Percentiles rank a stretch among this genome's conserved stretches.
Evolutionary conservation across 306 rosid genomes (phyloP).

Genomic region (Crotalaria pallida): DNA sequence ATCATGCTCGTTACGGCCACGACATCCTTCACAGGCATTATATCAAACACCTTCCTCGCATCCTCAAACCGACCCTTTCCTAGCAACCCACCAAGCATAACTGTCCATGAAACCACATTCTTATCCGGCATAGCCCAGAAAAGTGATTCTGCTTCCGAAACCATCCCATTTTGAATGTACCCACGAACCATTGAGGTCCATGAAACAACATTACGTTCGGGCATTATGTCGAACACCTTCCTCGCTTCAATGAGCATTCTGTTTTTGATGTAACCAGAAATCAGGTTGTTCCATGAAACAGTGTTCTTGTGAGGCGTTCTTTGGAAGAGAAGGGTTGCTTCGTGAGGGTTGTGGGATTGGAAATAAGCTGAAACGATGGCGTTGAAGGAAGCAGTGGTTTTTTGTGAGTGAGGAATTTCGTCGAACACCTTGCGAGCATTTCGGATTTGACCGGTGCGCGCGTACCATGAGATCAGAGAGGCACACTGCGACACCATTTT

Average conservation of each 20-base stretch:
- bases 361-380: slow-evolving; percentile 47
- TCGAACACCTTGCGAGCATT: slow-evolving; percentile 50
- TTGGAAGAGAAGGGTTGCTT: slow-evolving; percentile 39
- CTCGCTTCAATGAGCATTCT: slow-evolving; percentile 38
- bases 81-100: slow-evolving; percentile 49
- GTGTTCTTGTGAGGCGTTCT: slow-evolving; percentile 37
- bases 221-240: slow-evolving; percentile 35
- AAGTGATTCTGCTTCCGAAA: slow-evolving; percentile 34
- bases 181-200: slow-evolving; percentile 63
- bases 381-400: slow-evolving; percentile 42
- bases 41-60: slow-evolving; percentile 38
- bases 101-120: slow-evolving; percentile 54
- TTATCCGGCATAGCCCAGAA: slow-evolving; percentile 45
- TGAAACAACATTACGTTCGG: slow-evolving; percentile 45
- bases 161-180: slow-evolving; percentile 29
- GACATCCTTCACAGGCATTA: slow-evolving; percentile 49
- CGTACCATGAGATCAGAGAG: slow-evolving; percentile 22
- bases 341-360: slow-evolving; percentile 32
- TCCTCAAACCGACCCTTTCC: slow-evolving; percentile 44
- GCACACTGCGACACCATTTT: slow-evolving; percentile 8
- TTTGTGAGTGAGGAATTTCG: slow-evolving; percentile 26
- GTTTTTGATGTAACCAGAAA: slow-evolving; percentile 39
- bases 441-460: slow-evolving; percentile 28
- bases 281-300: slow-evolving; percentile 43
- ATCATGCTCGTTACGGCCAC: slow-evolving; percentile 47